Percentiles rank a stretch among this genome's conserved stretches.
These are phyloP conservation scores for Brassica rapa DNA, from an alignment of 345 rosid species.

Conservation along the genomic window DNA sequence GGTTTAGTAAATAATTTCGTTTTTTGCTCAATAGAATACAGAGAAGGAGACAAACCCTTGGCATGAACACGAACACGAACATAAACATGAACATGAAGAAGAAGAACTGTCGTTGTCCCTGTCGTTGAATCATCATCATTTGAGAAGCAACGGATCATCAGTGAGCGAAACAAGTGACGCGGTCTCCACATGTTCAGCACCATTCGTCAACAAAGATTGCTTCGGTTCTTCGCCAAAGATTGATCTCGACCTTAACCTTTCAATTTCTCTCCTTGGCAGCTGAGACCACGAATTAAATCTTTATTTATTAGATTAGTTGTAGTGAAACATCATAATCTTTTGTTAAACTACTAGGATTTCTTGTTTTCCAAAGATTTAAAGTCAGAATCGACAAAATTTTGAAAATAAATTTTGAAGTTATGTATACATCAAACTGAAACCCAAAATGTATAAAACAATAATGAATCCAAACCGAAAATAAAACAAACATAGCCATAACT, in stretches of 20 bases:
- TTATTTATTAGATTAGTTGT: conserved; percentile 27
- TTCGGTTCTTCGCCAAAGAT: conserved; percentile 43
- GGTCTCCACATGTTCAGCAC: conserved; percentile 51
- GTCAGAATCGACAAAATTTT: neutral
- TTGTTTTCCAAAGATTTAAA: conserved; percentile 14
- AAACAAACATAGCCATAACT: too few species aligned
- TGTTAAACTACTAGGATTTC: conserved; percentile 15
- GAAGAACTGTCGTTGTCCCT: conserved; percentile 58
- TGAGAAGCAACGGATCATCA: conserved; percentile 53
- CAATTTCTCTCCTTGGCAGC: conserved; percentile 72
- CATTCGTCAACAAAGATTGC: conserved; percentile 44
- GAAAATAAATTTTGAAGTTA: neutral
- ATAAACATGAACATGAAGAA: neutral
- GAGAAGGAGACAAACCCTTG: conserved; percentile 34
- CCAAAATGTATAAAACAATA: too few species aligned
- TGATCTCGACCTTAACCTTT: conserved; percentile 60
- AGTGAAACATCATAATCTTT: neutral
- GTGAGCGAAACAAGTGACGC: conserved; percentile 70
- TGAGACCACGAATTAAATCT: neutral
- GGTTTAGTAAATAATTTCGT: conserved; percentile 10
- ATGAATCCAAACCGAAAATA: too few species aligned
- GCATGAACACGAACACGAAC: conserved; percentile 5
- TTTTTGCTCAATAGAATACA: conserved; percentile 34
- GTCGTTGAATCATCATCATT: conserved; percentile 46
- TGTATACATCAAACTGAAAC: neutral